These are phyloP conservation scores for Hirsutella minnesotensis DNA, from an alignment of 2,329 filamentous ascomycete genomes.

Conservation along the genomic window DNA sequence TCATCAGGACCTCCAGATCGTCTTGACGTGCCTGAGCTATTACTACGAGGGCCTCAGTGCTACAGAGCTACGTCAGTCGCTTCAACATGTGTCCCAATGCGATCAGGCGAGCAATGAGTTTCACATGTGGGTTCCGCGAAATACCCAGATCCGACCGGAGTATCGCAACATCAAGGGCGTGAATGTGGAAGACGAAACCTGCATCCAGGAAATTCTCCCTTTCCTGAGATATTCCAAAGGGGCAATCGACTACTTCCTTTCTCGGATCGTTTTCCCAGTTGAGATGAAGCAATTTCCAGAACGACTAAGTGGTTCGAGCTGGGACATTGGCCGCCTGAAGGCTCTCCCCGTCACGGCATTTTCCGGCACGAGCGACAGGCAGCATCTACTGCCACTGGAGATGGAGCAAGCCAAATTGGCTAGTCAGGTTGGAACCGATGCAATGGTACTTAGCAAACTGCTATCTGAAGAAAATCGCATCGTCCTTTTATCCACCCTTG, in stretches of 20 bases:
- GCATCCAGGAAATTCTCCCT: constrained; percentile 35
- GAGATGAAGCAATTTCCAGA: constrained; percentile 48
- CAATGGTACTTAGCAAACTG: constrained; percentile 47
- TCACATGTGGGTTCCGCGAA: too few species aligned
- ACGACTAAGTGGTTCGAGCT: constrained; percentile 29
- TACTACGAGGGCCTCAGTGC: constrained; percentile 39
- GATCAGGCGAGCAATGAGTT: too few species aligned
- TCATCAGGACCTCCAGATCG: constrained; percentile 43
- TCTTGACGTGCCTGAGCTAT: constrained; percentile 39
- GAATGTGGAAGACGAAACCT: constrained; percentile 43
- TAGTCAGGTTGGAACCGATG: constrained; percentile 49
- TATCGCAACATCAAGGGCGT: constrained; percentile 22
- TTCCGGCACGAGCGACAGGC: too few species aligned
- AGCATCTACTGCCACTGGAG: constrained; percentile 36
- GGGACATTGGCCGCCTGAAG: too few species aligned
- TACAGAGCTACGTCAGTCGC: too few species aligned
- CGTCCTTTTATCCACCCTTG: background rate
- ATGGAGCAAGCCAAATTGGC: constrained; percentile 42
- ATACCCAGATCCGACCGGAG: too few species aligned
- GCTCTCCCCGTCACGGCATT: too few species aligned
- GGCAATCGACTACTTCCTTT: constrained; percentile 50
- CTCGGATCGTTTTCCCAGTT: constrained; percentile 42
- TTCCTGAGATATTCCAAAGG: constrained; percentile 35
- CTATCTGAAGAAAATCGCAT: constrained; percentile 37
- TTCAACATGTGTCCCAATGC: too few species aligned